Evolutionary conservation across 176 grass and related monocot genomes (phyloP).

Genomic region (bread wheat (Triticum aestivum)): IWGSC_CS_RefSeq_v2.1 NC_057814.1:532497885-532498384

Average conservation of each 20-base stretch:
- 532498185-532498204: constrained; percentile 88
- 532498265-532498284: background rate
- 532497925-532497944: background rate
- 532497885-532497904: background rate
- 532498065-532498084: constrained; percentile 10
- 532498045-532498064: background rate
- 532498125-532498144: constrained; percentile 97
- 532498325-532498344: constrained; percentile 87
- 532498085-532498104: constrained; percentile 38
- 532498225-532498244: constrained; percentile 52
- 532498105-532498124: constrained; percentile 61
- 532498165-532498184: constrained; percentile 85
- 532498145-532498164: constrained; percentile 78
- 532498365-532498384: constrained; percentile 95
- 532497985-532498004: background rate
- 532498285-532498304: constrained; percentile 8
- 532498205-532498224: constrained; percentile 94
- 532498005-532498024: background rate
- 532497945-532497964: background rate
- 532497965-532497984: background rate
- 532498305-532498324: constrained; percentile 82
- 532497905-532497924: background rate
- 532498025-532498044: background rate
- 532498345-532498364: constrained; percentile 88
- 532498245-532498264: background rate